Evolutionary conservation across 805 yeast genomes (phyloP), one percentile per base, ranked within the genome.

Genomic region (Sugiyamaella americana): DNA sequence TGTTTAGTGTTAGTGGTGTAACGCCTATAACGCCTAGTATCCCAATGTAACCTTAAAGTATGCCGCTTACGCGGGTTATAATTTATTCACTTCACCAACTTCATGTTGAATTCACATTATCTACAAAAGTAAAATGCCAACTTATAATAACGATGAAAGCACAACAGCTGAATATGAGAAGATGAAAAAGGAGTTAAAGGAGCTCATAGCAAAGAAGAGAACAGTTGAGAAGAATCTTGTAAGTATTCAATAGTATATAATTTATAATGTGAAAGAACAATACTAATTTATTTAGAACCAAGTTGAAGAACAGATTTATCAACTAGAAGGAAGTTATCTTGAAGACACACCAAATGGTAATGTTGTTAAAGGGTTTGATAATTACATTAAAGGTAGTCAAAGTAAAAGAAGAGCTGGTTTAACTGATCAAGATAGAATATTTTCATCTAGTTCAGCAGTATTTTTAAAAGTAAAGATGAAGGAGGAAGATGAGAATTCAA

Each of bases 321-420:
- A 79, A 41, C 78, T 79, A 53, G 98, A 89, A 60, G 79, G 83
- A 6, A 76, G 78, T 11, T 89, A 89, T 60, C 76, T 89, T 40
- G 77, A 82, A 23, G 88, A 84, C 44, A 78, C 87, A 48, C 64
- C 68, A 23, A 76, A 76, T 46, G 89, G 96, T 0, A 89, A 87
- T 62, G 82, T 91, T 22, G 84, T 87, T n/a, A 83, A 84, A 52
- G 98, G 98, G 1, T 89, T 88, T 58, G 96, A 89, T 41, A 83
- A 79, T 56, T 84, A 85, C 58, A 72, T 82, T 41, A 84, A 83
- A 45, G 64, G 53, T 6, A 62, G 53, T 42, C 67, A 62, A 72
- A 74, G 59, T 71, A 78, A 65, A 67, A 75, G 49, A 61, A 72
- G 43, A 75, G 76, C 66, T 70, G 53, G 53, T 3, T 49, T 64